These are phyloP conservation scores for Boletus vermiculosoides DNA, from an alignment of 768 basidiomycete genomes.

Conservation along the genomic window DNA sequence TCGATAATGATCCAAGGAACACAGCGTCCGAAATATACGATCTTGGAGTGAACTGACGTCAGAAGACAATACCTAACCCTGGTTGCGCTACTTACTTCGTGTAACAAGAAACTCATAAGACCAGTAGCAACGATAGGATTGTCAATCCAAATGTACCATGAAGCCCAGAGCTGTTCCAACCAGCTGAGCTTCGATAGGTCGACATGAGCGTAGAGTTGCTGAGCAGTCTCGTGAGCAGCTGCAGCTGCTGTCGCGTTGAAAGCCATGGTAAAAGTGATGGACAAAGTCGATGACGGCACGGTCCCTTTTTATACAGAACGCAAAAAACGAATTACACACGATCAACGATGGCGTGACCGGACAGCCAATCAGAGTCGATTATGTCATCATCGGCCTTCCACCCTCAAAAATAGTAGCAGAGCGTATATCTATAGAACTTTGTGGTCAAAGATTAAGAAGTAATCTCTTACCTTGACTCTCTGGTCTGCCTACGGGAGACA, in stretches of 20 bases:
- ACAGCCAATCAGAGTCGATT: slow-evolving; percentile 26
- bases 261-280: slow-evolving; percentile 35
- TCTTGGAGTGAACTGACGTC: slow-evolving; percentile 39
- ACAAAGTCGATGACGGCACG: not conserved
- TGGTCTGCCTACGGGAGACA: not conserved
- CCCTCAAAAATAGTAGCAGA: not conserved
- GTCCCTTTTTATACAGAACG: slow-evolving; percentile 3
- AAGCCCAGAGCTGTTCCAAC: slow-evolving; percentile 79
- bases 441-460: too few species aligned
- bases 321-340: slow-evolving; percentile 16
- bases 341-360: slow-evolving; percentile 27
- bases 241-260: slow-evolving; percentile 40
- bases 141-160: slow-evolving; percentile 83
- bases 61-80: not conserved
- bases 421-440: not conserved
- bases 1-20: slow-evolving; percentile 97
- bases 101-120: slow-evolving; percentile 86
- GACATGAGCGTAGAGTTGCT: slow-evolving; percentile 52
- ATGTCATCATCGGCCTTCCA: slow-evolving; percentile 4
- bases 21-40: slow-evolving; percentile 95
- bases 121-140: slow-evolving; percentile 94
- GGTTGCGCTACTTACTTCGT: slow-evolving; percentile 66
- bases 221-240: slow-evolving; percentile 30
- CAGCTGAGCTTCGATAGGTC: slow-evolving; percentile 62
- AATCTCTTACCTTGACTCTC: too few species aligned